Evolutionary conservation across 1,284 basidiomycete species (phyloP).

Genomic region (Melampsora larici-populina): DNA sequence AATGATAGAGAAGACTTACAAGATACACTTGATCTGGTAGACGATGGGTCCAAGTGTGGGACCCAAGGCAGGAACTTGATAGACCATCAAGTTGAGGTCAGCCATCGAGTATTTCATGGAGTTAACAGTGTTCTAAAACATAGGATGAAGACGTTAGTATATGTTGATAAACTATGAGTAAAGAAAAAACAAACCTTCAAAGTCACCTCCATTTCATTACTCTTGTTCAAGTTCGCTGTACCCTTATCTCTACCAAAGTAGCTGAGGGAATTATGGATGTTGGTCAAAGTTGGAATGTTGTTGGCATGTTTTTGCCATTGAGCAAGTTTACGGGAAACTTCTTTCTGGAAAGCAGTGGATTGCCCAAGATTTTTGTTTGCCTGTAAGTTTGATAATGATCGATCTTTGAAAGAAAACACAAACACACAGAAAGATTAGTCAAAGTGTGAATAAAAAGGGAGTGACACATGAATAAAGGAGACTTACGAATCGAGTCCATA

Average conservation of each 20-base stretch:
- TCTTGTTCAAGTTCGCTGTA: not conserved
- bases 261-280: not conserved
- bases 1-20: not conserved
- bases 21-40: slow-evolving; percentile 17
- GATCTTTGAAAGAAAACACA: not conserved
- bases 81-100: slow-evolving; percentile 11
- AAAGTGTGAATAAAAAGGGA: too few species aligned
- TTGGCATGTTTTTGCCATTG: slow-evolving; percentile 14
- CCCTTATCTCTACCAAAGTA: slow-evolving; percentile 4
- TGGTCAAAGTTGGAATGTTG: not conserved
- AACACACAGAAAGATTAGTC: too few species aligned
- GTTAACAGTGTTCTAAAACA: not conserved
- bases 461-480: too few species aligned
- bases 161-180: not conserved
- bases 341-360: not conserved
- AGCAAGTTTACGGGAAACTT: not conserved
- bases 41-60: not conserved
- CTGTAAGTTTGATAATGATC: not conserved
- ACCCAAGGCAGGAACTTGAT: slow-evolving; percentile 4
- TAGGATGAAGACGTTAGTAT: not conserved
- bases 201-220: slow-evolving; percentile 6
- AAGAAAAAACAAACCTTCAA: not conserved
- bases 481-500: not conserved
- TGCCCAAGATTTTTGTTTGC: not conserved
- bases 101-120: not conserved